A percentile compares a stretch with the other conserved stretches of the same genome.
phyloP scores from a whole-genome alignment of 2,329 filamentous ascomycete species.

The Dendryphion nanum region DNA sequence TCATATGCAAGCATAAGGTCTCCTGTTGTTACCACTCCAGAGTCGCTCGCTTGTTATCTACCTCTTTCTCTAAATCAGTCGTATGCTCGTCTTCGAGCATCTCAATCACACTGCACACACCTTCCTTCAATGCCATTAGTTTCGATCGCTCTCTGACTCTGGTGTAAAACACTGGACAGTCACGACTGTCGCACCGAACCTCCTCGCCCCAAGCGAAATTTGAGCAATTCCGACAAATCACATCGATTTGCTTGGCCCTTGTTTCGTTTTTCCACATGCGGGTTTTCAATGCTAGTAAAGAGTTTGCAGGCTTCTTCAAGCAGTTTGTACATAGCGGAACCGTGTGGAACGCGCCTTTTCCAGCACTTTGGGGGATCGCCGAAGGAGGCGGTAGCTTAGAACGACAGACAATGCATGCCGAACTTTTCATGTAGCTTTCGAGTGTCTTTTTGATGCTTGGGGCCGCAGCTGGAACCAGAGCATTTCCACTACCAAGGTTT shows the following conservation, averaged over 20 bases:
- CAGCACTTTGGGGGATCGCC: constrained; percentile 11
- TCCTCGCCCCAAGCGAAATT: constrained; percentile 70
- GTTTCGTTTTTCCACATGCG: constrained; percentile 64
- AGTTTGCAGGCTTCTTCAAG: constrained; percentile 52
- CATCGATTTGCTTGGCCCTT: constrained; percentile 62
- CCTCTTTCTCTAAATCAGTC: no score
- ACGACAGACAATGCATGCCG: constrained; percentile 75
- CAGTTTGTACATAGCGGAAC: constrained; percentile 61
- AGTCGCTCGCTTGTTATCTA: no score
- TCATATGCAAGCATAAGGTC: no score
- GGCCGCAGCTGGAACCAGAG: constrained; percentile 22
- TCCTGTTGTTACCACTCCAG: no score
- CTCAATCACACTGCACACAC: constrained; percentile 23
- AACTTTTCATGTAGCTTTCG: constrained; percentile 88
- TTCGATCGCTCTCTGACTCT: constrained; percentile 58
- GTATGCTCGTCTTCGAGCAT: constrained; percentile 29
- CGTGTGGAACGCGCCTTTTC: constrained; percentile 15
- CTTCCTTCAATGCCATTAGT: constrained; percentile 20
- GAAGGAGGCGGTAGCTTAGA: constrained; percentile 49
- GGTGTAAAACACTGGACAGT: constrained; percentile 90
- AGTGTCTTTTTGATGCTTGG: constrained; percentile 64
- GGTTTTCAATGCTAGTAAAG: constrained; percentile 63
- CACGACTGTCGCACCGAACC: constrained; percentile 83
- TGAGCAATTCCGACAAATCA: constrained; percentile 78
- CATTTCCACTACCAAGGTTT: constrained; percentile 12